Conservation (phyloP, 2,329 filamentous ascomycete species). For the Sporothrix brunneoviolacea region DNA sequence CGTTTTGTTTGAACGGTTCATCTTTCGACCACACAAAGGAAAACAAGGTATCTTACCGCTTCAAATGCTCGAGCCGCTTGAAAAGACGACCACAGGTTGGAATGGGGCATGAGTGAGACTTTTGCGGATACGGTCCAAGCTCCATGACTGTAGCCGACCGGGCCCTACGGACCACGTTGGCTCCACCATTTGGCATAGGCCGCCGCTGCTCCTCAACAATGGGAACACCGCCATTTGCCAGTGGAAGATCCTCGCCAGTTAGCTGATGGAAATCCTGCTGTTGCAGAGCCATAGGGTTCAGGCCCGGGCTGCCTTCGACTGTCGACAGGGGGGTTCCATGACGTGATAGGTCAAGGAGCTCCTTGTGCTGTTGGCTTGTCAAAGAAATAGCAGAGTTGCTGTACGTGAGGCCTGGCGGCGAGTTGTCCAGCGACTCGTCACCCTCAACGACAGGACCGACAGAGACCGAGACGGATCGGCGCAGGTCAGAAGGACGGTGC, state of each 20-base stretch:
- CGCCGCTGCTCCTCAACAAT: slow-evolving; percentile 57
- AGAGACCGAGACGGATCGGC: slow-evolving; percentile 82
- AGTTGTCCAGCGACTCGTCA: slow-evolving; percentile 72
- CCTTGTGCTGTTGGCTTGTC: slow-evolving; percentile 62
- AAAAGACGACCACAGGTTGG: slow-evolving; percentile 94
- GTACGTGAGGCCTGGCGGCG: slow-evolving; percentile 68
- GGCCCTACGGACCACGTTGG: slow-evolving; percentile 78
- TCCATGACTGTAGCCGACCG: slow-evolving; percentile 96
- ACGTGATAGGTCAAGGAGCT: slow-evolving; percentile 75
- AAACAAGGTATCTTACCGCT: slow-evolving; percentile 67
- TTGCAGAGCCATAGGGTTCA: slow-evolving; percentile 60
- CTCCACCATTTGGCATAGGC: slow-evolving; percentile 58
- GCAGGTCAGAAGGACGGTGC: slow-evolving; percentile 80
- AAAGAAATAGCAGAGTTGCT: slow-evolving; percentile 62
- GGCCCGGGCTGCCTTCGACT: slow-evolving; percentile 72
- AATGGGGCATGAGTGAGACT: slow-evolving; percentile 98
- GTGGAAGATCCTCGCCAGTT: slow-evolving; percentile 54
- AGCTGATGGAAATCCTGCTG: slow-evolving; percentile 60
- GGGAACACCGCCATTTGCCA: slow-evolving; percentile 37
- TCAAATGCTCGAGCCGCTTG: slow-evolving; percentile 98
- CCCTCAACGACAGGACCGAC: slow-evolving; percentile 75
- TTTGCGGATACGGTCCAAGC: slow-evolving; percentile 90
- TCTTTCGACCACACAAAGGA: slow-evolving; percentile 27
- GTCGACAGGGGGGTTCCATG: slow-evolving; percentile 85
- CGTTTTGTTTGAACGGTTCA: not conserved